These are phyloP conservation scores for Kentomonas sorsogonicus DNA, from an alignment of 208 protist genomes.

Conservation along the genomic window DNA sequence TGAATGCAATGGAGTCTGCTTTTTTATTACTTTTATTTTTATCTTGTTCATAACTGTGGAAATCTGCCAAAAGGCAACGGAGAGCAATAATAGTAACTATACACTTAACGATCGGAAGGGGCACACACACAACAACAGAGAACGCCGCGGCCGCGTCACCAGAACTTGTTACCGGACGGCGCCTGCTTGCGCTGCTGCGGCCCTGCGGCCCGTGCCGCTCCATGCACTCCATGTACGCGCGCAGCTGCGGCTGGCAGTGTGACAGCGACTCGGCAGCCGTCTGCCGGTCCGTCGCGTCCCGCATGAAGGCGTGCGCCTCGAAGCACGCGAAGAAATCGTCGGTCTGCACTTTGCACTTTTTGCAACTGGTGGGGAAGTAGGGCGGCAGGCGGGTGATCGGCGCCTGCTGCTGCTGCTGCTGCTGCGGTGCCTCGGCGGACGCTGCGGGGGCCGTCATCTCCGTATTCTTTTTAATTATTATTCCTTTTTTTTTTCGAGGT, in stretches of 20 bases:
- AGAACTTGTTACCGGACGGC: slow-evolving; percentile 40
- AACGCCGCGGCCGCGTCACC: slow-evolving; percentile 17
- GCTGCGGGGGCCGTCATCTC: neutral
- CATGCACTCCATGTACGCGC: slow-evolving; percentile 72
- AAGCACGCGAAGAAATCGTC: slow-evolving; percentile 72
- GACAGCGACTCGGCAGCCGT: slow-evolving; percentile 48
- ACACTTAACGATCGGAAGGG: neutral
- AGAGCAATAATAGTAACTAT: neutral
- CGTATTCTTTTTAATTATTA: neutral
- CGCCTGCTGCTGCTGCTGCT: slow-evolving; percentile 13
- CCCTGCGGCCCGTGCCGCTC: slow-evolving; percentile 54
- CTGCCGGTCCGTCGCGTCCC: slow-evolving; percentile 35
- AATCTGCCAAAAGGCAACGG: neutral
- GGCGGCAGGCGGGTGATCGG: slow-evolving; percentile 37
- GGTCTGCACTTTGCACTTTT: slow-evolving; percentile 37
- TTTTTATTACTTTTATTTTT: neutral
- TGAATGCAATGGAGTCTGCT: neutral
- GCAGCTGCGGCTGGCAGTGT: slow-evolving; percentile 60
- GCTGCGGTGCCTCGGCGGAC: neutral
- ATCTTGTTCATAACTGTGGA: neutral
- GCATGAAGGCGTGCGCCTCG: slow-evolving; percentile 67
- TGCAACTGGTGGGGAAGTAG: slow-evolving; percentile 71
- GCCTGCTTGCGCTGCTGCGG: slow-evolving; percentile 13
- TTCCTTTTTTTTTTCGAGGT: slow-evolving; percentile 9
- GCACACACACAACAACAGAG: neutral